Base-by-base conservation (phyloP, 2,329 filamentous ascomycete genomes). In the Fusarium anthophilum region DNA sequence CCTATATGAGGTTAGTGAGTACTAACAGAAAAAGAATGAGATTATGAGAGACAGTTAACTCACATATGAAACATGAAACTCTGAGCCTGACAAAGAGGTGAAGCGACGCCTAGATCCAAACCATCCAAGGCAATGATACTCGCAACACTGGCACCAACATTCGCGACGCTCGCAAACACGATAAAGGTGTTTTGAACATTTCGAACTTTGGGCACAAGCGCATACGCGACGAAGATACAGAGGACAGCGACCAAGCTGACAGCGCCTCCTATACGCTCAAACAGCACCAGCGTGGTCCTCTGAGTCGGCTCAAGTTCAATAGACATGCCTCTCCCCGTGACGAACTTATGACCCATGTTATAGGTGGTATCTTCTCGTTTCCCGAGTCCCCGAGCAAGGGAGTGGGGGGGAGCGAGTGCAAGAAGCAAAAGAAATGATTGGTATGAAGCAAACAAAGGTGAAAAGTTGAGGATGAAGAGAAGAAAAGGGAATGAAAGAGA, bases 51-150 rank as follows among this genome's bases (percentile, higher is more conserved):
- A 9, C 2, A 48, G 30, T 30, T 30, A 30, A 51, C 92, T 81
- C 87, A 94, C 83, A 93, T 91, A 79, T 93, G 90, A 74, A 94
- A 87, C 62, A 91, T 76, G 75, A 91, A 90, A 13, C 87, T 87
- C 78, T 91, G 89, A 1, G 86, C 83, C 76, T 89, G 88, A 75
- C 90, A 96, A 11, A 95, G 82, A 5, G 87, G 78, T 37, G 88
- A 90, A 1, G 83, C 80, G 26, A 84, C 82, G 3, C 90, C 90
- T 41, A 83, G 82, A 4, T 82, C 78, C 45, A 95, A 85, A 3
- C 91, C 92, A 22, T 90, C 88, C 63, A 90, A 89, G 11, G 91
- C 92, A 54, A 95, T 94, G 32, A 94, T 84, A 54, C 92, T 94
- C 17, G 91, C 93, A 48, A 87, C 82, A 73, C 89, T 89, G 18